Percentiles rank a stretch among this genome's conserved stretches.
These are phyloP conservation scores for Pythium periplocum DNA, from an alignment of 352 stramenopile genomes.

Conservation along the genomic window DNA sequence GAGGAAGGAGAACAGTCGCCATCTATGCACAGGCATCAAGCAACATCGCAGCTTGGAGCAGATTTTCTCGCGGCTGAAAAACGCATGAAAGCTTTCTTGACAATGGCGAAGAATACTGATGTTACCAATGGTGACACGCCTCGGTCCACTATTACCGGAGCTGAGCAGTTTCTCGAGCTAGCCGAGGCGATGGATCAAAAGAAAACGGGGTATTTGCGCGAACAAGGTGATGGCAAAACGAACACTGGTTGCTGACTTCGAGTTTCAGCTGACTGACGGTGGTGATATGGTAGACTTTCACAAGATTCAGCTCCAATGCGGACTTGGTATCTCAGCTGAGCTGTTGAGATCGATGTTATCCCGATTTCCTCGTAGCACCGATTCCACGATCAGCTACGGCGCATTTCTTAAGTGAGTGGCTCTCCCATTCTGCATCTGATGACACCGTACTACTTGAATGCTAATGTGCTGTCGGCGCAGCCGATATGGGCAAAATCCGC, in stretches of 20 bases:
- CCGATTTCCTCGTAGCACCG: slow-evolving; percentile 31
- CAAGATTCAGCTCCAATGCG: slow-evolving; percentile 25
- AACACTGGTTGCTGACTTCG: too few species aligned
- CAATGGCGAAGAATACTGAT: background rate
- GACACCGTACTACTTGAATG: background rate
- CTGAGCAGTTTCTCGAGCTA: slow-evolving; percentile 46
- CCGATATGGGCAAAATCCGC: slow-evolving; percentile 41
- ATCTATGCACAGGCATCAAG: background rate
- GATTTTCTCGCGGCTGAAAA: slow-evolving; percentile 39
- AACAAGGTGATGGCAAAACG: slow-evolving; percentile 28
- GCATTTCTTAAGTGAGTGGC: slow-evolving; percentile 43
- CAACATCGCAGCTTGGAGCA: slow-evolving; percentile 23
- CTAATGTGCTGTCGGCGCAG: slow-evolving; percentile 10
- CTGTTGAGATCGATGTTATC: slow-evolving; percentile 42
- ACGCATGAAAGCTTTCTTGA: slow-evolving; percentile 33
- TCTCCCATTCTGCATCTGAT: slow-evolving; percentile 1
- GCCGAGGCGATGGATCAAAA: slow-evolving; percentile 29
- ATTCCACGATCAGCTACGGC: slow-evolving; percentile 31
- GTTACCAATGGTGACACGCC: slow-evolving; percentile 20
- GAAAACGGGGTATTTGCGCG: slow-evolving; percentile 29
- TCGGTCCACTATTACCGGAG: slow-evolving; percentile 36
- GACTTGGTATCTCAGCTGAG: slow-evolving; percentile 18
- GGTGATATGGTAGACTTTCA: slow-evolving; percentile 28
- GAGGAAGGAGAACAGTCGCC: slow-evolving; percentile 6
- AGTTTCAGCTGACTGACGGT: background rate